These are phyloP conservation scores for Monosporascus sp. DNA, from an alignment of 2,329 filamentous ascomycete genomes.

Conservation along the genomic window DNA sequence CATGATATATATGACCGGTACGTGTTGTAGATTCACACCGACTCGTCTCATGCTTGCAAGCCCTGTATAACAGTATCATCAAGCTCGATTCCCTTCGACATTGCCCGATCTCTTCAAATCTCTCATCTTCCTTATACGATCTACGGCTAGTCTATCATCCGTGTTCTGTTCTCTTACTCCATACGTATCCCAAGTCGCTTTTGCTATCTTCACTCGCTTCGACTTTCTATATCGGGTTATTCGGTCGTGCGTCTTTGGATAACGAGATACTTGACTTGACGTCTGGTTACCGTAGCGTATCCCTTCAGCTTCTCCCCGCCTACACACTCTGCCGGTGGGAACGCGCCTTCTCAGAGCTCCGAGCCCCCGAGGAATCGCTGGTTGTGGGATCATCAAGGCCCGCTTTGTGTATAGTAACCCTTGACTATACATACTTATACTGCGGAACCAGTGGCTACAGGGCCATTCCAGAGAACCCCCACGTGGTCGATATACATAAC, in stretches of 20 bases:
- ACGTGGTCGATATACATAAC: background rate
- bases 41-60: background rate
- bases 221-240: background rate
- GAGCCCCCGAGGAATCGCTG: too few relatives aligned
- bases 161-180: background rate
- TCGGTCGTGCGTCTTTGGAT: too few relatives aligned
- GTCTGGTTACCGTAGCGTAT: background rate
- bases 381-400: too few relatives aligned
- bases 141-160: background rate
- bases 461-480: background rate
- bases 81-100: constrained; percentile 4
- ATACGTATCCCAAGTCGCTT: background rate
- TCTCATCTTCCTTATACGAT: background rate
- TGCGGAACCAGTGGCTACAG: background rate
- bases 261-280: too few relatives aligned
- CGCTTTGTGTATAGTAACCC: background rate
- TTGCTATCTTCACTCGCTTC: background rate
- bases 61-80: background rate
- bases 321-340: background rate
- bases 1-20: background rate
- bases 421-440: background rate
- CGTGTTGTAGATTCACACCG: background rate
- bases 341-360: background rate
- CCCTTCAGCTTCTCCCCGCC: background rate
- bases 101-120: constrained; percentile 10